phyloP scores from a whole-genome alignment of 2,329 filamentous ascomycete species.

The Colletotrichum filicis region DNA sequence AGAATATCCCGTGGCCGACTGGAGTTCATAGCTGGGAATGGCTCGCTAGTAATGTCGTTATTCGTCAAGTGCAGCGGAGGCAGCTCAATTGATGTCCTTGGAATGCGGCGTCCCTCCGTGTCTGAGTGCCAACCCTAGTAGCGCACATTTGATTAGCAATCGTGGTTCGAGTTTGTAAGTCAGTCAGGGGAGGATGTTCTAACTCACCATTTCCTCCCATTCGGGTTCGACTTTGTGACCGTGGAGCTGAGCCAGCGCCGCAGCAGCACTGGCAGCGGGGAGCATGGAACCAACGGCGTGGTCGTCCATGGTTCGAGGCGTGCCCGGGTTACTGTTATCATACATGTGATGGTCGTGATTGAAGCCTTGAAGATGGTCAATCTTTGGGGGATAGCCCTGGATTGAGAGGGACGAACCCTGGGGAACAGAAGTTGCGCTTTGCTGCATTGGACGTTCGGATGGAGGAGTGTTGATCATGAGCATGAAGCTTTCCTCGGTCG shows the following conservation, averaged over 20 bases:
- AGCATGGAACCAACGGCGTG: slow-evolving; percentile 71
- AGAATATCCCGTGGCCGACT: slow-evolving; percentile 78
- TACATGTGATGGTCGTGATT: slow-evolving; percentile 73
- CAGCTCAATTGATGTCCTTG: slow-evolving; percentile 77
- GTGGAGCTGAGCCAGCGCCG: slow-evolving; percentile 85
- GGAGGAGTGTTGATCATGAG: slow-evolving; percentile 95
- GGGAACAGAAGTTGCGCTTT: slow-evolving; percentile 42
- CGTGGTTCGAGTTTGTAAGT: neutral
- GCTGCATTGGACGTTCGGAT: slow-evolving; percentile 52
- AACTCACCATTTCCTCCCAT: slow-evolving; percentile 81
- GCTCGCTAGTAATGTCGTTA: slow-evolving; percentile 77
- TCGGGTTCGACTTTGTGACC: slow-evolving; percentile 80
- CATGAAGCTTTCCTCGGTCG: slow-evolving; percentile 96
- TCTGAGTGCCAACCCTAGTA: slow-evolving; percentile 78
- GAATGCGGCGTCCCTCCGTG: slow-evolving; percentile 71
- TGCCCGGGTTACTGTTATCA: slow-evolving; percentile 73
- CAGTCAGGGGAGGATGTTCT: slow-evolving; percentile 35
- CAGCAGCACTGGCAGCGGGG: slow-evolving; percentile 81
- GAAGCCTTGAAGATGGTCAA: slow-evolving; percentile 56
- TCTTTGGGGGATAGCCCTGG: slow-evolving; percentile 35
- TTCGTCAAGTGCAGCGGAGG: slow-evolving; percentile 72
- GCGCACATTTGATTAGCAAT: slow-evolving; percentile 34
- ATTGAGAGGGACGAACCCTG: slow-evolving; percentile 36
- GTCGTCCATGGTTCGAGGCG: slow-evolving; percentile 77
- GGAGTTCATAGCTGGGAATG: slow-evolving; percentile 71